Percentiles rank a stretch among this genome's conserved stretches.
Evolutionary conservation across 345 rosid species (phyloP).

Genomic region (Syzygium jambos): DNA sequence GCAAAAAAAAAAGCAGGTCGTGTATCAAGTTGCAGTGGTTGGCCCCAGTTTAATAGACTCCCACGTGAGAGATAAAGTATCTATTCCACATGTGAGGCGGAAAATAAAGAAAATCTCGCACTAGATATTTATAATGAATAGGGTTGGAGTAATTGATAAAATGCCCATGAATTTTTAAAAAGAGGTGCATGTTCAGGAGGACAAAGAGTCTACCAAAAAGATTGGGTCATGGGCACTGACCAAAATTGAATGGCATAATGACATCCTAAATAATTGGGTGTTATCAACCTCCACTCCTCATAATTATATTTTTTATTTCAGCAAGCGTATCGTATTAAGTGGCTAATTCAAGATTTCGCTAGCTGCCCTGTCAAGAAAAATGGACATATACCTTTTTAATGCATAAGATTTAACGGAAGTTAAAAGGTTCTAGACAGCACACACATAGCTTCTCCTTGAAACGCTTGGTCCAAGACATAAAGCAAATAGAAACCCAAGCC

Average conservation of each 20-base stretch:
- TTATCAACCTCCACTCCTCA: neutral
- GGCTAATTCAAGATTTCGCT: neutral
- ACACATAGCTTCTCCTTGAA: constrained; percentile 63
- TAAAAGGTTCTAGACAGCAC: constrained; percentile 15
- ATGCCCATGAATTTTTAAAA: too few species aligned
- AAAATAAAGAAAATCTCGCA: too few species aligned
- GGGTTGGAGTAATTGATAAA: too few species aligned
- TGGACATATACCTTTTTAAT: neutral
- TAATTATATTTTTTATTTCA: neutral
- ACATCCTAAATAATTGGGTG: neutral
- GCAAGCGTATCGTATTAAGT: neutral
- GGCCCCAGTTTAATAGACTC: too few species aligned
- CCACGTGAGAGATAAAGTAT: too few species aligned
- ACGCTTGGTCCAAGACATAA: constrained; percentile 10
- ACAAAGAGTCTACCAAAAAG: neutral
- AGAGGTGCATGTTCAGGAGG: too few species aligned
- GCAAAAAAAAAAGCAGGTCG: too few species aligned
- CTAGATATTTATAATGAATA: too few species aligned
- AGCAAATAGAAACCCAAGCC: neutral
- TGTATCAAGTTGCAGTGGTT: too few species aligned
- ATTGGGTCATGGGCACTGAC: accelerated
- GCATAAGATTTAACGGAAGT: neutral
- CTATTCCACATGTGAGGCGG: too few species aligned
- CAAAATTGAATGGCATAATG: neutral
- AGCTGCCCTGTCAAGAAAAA: neutral